phyloP scores from a whole-genome alignment of 768 basidiomycete species.

The Rhodosporidiobolus odoratus region DNA sequence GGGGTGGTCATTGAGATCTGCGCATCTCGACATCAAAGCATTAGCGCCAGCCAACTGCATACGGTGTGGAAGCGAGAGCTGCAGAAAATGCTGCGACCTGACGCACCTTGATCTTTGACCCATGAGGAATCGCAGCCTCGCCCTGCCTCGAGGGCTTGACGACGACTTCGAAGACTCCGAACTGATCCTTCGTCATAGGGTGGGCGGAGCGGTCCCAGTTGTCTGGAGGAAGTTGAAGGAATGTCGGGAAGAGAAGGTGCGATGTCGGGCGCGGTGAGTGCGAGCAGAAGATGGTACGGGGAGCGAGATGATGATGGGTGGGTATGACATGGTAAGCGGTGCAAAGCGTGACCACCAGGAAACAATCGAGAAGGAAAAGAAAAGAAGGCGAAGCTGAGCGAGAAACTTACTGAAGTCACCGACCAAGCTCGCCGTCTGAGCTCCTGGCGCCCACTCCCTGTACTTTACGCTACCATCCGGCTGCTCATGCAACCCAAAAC shows the following conservation, averaged over 20 bases:
- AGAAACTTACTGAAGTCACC: conserved; percentile 90
- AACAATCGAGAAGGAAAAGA: neutral
- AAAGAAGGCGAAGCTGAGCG: conserved; percentile 5
- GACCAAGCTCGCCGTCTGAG: conserved; percentile 70
- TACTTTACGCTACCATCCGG: conserved; percentile 67
- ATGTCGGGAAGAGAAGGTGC: too few species aligned
- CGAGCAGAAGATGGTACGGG: too few species aligned
- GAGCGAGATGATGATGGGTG: too few species aligned
- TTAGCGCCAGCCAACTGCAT: neutral
- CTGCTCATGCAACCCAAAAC: conserved; percentile 66
- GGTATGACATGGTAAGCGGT: too few species aligned
- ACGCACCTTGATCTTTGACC: conserved; percentile 85
- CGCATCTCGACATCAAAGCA: neutral
- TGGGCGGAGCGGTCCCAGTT: conserved; percentile 79
- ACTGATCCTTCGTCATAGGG: conserved; percentile 75
- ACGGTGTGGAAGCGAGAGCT: too few species aligned
- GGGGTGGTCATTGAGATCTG: conserved; percentile 90
- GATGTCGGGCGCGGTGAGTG: too few species aligned
- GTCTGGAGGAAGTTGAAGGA: too few species aligned
- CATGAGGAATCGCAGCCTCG: conserved; percentile 78
- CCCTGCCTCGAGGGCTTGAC: conserved; percentile 65
- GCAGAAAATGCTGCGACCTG: conserved; percentile 2
- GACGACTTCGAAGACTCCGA: conserved; percentile 82
- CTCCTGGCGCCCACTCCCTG: conserved; percentile 95
- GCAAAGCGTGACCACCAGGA: neutral